Evolutionary conservation across 2,329 filamentous ascomycete genomes (phyloP).

Genomic region (Aspergillus hiratsukae): DNA sequence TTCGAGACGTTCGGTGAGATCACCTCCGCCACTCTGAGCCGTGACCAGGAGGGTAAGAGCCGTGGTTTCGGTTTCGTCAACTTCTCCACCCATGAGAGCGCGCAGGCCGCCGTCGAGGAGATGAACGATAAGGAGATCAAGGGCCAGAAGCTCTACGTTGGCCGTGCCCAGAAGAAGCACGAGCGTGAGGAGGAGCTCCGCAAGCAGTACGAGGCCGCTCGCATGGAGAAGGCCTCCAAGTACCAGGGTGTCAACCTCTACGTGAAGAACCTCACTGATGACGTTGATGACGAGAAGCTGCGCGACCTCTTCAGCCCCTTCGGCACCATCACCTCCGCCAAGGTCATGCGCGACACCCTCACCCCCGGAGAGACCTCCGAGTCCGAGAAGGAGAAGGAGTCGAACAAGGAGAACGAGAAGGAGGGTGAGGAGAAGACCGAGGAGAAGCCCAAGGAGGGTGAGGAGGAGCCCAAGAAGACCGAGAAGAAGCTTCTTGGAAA

Average conservation of each 20-base stretch:
- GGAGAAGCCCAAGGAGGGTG: slow-evolving; percentile 34
- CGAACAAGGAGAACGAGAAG: slow-evolving; percentile 39
- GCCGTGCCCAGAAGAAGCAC: slow-evolving; percentile 99
- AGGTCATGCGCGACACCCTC: slow-evolving; percentile 90
- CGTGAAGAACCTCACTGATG: slow-evolving; percentile 98
- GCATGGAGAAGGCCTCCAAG: slow-evolving; percentile 97
- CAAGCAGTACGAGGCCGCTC: slow-evolving; percentile 96
- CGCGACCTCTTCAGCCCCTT: slow-evolving; percentile 88
- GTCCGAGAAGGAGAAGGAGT: slow-evolving; percentile 43
- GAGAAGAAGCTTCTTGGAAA: slow-evolving; percentile 74
- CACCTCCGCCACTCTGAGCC: slow-evolving; percentile 89
- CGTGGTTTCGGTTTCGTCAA: slow-evolving; percentile 96
- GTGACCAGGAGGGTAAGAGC: slow-evolving; percentile 85
- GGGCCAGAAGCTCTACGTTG: slow-evolving; percentile 94
- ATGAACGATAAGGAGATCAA: slow-evolving; percentile 90
- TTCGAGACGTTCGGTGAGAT: slow-evolving; percentile 93
- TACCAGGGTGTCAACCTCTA: slow-evolving; percentile 99
- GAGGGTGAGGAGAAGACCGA: slow-evolving; percentile 47
- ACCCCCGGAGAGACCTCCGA: slow-evolving; percentile 42
- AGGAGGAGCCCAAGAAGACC: slow-evolving; percentile 53
- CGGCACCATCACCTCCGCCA: slow-evolving; percentile 94
- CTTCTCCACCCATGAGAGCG: slow-evolving; percentile 86
- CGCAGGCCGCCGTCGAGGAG: slow-evolving; percentile 79
- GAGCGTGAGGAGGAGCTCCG: slow-evolving; percentile 99
- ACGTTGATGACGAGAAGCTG: slow-evolving; percentile 96